Conservation (phyloP, 176 grass and related monocot genomes). For the Elymus sibiricus region DNA sequence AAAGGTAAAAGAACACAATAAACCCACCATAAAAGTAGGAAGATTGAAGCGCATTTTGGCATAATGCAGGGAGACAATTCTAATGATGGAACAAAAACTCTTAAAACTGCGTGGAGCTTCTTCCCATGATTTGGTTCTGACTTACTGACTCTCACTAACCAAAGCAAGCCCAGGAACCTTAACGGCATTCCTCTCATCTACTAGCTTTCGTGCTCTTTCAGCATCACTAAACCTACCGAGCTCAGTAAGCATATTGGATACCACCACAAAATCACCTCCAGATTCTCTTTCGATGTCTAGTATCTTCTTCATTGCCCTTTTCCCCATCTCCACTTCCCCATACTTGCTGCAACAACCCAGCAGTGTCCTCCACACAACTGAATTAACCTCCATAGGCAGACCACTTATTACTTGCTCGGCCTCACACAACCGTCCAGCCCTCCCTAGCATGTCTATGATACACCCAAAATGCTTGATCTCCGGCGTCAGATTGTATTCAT, state of each 20-base stretch:
- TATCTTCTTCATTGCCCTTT: constrained; percentile 68
- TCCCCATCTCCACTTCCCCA: constrained; percentile 60
- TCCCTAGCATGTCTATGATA: constrained; percentile 69
- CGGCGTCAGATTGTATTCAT: constrained; percentile 48
- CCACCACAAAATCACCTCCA: constrained; percentile 55
- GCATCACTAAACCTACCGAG: constrained; percentile 61
- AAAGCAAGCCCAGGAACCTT: constrained; percentile 62
- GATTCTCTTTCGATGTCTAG: constrained; percentile 41
- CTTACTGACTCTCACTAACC: constrained; percentile 30
- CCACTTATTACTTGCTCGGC: constrained; percentile 53
- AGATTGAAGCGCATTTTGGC: not conserved
- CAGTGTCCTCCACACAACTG: constrained; percentile 56
- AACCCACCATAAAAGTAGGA: constrained; percentile 1
- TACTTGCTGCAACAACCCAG: constrained; percentile 69
- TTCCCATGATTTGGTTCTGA: not conserved
- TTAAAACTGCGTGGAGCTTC: not conserved
- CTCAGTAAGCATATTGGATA: constrained; percentile 66
- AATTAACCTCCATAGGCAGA: constrained; percentile 58
- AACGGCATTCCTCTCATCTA: constrained; percentile 38
- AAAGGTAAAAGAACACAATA: constrained; percentile 8
- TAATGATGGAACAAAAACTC: not conserved
- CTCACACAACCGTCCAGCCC: constrained; percentile 54
- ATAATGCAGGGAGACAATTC: not conserved
- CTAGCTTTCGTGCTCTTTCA: constrained; percentile 38
- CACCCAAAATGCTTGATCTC: constrained; percentile 75